Base-by-base conservation (phyloP, 768 basidiomycete genomes). In the Pluteus cervinus region DNA sequence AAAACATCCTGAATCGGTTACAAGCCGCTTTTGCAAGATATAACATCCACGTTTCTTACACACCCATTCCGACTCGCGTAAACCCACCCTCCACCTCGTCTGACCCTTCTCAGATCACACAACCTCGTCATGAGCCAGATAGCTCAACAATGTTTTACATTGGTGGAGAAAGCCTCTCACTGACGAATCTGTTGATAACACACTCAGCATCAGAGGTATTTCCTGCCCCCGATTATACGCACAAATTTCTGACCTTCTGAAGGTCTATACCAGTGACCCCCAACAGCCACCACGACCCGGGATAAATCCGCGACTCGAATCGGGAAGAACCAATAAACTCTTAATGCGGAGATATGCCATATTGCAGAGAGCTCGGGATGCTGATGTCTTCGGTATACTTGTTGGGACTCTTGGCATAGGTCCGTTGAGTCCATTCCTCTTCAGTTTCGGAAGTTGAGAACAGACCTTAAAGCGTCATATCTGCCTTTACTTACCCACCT, bases 371-470 rank as follows among this genome's bases (percentile, higher is more conserved):
- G 91, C 94, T 2, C 74, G 88, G 29, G 86, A 92, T 46, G 85
- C 92, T 0, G 92, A 97, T 48, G 87, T 97, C 0, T 88, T 96
- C 45, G 96, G 93, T 1, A 91, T 98, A 30, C 77, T 98, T 3
- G 86, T 98, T 2, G 93, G 92, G 8, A 96, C 93, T 1, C 73
- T 98, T 10, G 92, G 93, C 29, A 84, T 96, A 21, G 76, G 86
- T 88, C 35, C 42, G 78, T 56, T 23, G 33, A 21, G 9, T 37
- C 4, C 25, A 21, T 22, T 33, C 34, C 28, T 11, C 7, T 14
- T 12, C 8, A 29, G 12, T 34, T 6, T 8, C 25, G 16, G 15
- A 16, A 21, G 11, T 12, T 29, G 24, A 32, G 24, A 29, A 12
- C 16, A 7, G 18, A 7, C 20, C 10, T 46, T n/a, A n/a, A n/a